Evolutionary conservation across 352 stramenopile genomes (phyloP).

Genomic region (Pythium periplocum): DNA sequence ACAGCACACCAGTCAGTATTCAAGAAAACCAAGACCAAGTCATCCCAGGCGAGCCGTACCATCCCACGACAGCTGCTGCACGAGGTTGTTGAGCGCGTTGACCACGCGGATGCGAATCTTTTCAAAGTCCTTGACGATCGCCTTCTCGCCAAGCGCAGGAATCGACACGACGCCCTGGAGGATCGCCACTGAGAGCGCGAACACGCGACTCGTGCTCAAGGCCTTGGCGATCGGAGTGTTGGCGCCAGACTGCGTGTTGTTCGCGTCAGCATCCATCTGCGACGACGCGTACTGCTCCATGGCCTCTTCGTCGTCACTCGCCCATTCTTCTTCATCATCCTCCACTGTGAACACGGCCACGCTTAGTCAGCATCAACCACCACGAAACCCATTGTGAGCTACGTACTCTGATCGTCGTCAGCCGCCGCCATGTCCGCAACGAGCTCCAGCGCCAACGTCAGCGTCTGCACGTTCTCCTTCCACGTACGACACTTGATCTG

Average conservation of each 20-base stretch:
- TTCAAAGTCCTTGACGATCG: slow-evolving; percentile 64
- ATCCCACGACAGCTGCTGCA: slow-evolving; percentile 56
- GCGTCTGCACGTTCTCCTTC: slow-evolving; percentile 76
- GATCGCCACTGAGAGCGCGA: slow-evolving; percentile 55
- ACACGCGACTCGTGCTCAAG: slow-evolving; percentile 39
- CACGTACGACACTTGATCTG: slow-evolving; percentile 67
- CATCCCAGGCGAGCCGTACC: slow-evolving; percentile 8
- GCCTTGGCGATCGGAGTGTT: slow-evolving; percentile 26
- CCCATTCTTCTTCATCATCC: slow-evolving; percentile 81
- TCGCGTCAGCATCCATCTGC: slow-evolving; percentile 50
- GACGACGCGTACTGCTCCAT: slow-evolving; percentile 77
- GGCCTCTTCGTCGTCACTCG: slow-evolving; percentile 82
- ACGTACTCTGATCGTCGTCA: slow-evolving; percentile 47
- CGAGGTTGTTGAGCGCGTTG: slow-evolving; percentile 81
- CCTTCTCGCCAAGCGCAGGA: slow-evolving; percentile 37
- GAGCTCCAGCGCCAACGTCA: slow-evolving; percentile 74
- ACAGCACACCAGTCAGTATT: background rate
- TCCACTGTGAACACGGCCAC: slow-evolving; percentile 11
- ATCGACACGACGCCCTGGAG: slow-evolving; percentile 75
- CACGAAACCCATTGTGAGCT: background rate
- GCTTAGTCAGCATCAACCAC: background rate
- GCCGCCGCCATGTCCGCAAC: slow-evolving; percentile 56
- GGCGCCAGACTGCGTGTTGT: background rate
- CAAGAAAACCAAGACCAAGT: too few species aligned
- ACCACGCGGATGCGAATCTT: slow-evolving; percentile 76